phyloP scores from a whole-genome alignment of 257 asterid genomes.

The Solanum lycopersicoides region DNA sequence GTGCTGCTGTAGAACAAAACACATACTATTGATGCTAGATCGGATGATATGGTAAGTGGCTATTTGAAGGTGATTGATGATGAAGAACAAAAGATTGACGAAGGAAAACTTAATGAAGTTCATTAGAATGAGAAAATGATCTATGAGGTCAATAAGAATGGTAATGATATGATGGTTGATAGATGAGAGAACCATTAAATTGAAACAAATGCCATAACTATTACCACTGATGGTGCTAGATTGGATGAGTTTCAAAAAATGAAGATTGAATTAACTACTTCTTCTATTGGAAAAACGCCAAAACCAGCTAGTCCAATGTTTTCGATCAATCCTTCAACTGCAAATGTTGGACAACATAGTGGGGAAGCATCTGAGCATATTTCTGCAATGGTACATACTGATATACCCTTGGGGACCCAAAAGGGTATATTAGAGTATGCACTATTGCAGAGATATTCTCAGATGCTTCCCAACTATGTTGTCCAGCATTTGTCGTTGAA shows the following conservation, averaged over 20 bases:
- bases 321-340: slow-evolving; percentile 18
- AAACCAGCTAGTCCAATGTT: slow-evolving; percentile 46
- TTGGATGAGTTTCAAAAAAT: too few species aligned
- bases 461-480: slow-evolving; percentile 29
- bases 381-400: slow-evolving; percentile 23
- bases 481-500: slow-evolving; percentile 35
- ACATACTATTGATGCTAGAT: too few species aligned
- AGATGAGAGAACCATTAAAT: not conserved
- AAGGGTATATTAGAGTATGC: not conserved
- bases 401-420: not conserved
- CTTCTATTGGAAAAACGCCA: slow-evolving; percentile 20
- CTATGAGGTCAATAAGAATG: too few species aligned
- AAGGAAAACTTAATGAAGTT: not conserved
- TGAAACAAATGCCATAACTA: too few species aligned
- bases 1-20: too few species aligned
- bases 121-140: not conserved
- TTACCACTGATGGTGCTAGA: too few species aligned
- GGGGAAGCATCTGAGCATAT: slow-evolving; percentile 32
- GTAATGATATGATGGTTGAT: not conserved
- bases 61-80: not conserved
- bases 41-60: too few species aligned
- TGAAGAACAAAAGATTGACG: slow-evolving; percentile 11
- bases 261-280: slow-evolving; percentile 7
- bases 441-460: slow-evolving; percentile 30
- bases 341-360: slow-evolving; percentile 35